A percentile compares a stretch with the other conserved stretches of the same genome.
Conservation (phyloP, 2,329 filamentous ascomycete species). For the Albophoma yamanashiensis region DNA sequence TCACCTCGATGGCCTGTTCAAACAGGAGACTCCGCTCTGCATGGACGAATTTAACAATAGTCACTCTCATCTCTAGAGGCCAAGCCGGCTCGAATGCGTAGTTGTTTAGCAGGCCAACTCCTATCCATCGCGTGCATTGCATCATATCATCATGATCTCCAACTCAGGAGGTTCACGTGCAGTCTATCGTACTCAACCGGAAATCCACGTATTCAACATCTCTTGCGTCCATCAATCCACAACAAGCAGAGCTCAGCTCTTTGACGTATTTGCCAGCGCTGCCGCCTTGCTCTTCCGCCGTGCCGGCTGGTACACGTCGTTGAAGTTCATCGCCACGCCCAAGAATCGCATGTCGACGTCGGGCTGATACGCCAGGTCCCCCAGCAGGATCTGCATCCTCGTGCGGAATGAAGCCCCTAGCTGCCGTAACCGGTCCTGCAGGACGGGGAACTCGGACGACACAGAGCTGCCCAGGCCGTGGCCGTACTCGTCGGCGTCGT, state of each 20-base stretch:
- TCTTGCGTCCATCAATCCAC: not conserved
- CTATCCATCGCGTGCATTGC: not conserved
- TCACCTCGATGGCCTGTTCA: not conserved
- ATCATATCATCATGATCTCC: not conserved
- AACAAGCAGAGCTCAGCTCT: slow-evolving; percentile 9
- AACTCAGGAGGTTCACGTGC: not conserved
- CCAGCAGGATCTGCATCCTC: slow-evolving; percentile 70
- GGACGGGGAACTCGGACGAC: slow-evolving; percentile 54
- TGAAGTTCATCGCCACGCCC: slow-evolving; percentile 98
- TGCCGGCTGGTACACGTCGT: slow-evolving; percentile 82
- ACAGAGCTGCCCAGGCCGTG: slow-evolving; percentile 39
- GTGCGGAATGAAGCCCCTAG: slow-evolving; percentile 68
- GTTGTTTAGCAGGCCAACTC: not conserved
- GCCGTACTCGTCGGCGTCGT: slow-evolving; percentile 13
- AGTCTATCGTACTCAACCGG: not conserved
- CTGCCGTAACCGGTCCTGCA: slow-evolving; percentile 62
- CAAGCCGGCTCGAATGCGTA: not conserved
- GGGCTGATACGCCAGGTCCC: slow-evolving; percentile 84
- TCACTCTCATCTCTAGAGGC: not conserved
- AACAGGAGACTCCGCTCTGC: not conserved
- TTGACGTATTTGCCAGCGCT: slow-evolving; percentile 13
- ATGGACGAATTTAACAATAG: not conserved
- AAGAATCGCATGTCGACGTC: slow-evolving; percentile 94
- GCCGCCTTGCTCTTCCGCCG: slow-evolving; percentile 45
- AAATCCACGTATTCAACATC: not conserved